phyloP scores from a whole-genome alignment of 208 protist genomes.

The Leishmania major region DNA sequence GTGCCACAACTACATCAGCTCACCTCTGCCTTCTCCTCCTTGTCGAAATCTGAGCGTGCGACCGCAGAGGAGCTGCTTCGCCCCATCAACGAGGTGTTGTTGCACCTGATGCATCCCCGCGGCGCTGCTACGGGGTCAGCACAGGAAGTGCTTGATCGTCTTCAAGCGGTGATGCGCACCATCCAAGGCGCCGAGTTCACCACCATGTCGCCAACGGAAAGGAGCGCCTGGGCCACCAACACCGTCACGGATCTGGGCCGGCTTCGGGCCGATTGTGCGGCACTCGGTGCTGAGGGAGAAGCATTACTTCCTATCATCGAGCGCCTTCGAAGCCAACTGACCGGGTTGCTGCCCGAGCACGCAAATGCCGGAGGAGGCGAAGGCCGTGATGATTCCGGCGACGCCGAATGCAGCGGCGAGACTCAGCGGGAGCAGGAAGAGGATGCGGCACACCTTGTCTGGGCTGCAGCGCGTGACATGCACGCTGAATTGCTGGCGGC shows the following conservation, averaged over 20 bases:
- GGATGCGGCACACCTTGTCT: slow-evolving; percentile 7
- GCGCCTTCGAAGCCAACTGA: slow-evolving; percentile 27
- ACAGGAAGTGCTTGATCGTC: slow-evolving; percentile 31
- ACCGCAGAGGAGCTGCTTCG: slow-evolving; percentile 40
- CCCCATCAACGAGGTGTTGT: slow-evolving; percentile 48
- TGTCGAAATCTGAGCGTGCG: slow-evolving; percentile 40
- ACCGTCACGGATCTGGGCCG: slow-evolving; percentile 29
- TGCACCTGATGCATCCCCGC: slow-evolving; percentile 10
- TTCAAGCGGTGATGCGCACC: slow-evolving; percentile 44
- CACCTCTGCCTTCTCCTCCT: slow-evolving; percentile 31
- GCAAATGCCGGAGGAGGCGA: not conserved
- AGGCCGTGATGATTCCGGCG: slow-evolving; percentile 7
- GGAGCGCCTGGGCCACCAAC: slow-evolving; percentile 28
- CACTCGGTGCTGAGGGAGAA: slow-evolving; percentile 26
- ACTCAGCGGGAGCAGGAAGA: not conserved
- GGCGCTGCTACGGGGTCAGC: slow-evolving; percentile 7
- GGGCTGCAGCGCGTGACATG: slow-evolving; percentile 40
- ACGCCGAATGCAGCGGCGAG: not conserved
- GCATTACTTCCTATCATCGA: slow-evolving; percentile 37
- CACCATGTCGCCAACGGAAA: slow-evolving; percentile 23
- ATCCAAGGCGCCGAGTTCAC: slow-evolving; percentile 50
- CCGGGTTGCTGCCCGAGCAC: not conserved
- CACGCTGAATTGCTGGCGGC: slow-evolving; percentile 31
- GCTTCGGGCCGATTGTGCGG: slow-evolving; percentile 30
- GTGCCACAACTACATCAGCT: slow-evolving; percentile 61